phyloP scores from a whole-genome alignment of 768 basidiomycete species.

The Rubroboletus satanas region DNA sequence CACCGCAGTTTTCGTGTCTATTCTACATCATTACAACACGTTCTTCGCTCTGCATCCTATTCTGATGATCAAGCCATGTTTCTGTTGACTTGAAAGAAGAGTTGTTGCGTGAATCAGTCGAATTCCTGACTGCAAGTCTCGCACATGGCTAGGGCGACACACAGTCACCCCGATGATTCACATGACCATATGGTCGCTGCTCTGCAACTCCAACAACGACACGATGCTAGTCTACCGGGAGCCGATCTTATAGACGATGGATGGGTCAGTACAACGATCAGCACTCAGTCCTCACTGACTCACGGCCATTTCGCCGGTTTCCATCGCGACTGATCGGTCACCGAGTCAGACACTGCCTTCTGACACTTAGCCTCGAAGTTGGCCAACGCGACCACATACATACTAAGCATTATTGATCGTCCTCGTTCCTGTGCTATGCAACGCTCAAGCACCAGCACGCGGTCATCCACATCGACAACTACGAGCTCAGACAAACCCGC shows the following conservation, averaged over 20 bases:
- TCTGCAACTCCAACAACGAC: no score
- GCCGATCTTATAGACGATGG: not conserved
- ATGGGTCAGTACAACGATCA: not conserved
- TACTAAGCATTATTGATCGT: not conserved
- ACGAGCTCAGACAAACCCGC: constrained; percentile 36
- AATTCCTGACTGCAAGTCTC: no score
- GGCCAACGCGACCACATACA: not conserved
- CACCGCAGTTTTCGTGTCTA: constrained; percentile 1
- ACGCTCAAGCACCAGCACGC: constrained; percentile 31
- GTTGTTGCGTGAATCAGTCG: no score
- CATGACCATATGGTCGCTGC: not conserved
- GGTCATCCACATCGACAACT: constrained; percentile 21
- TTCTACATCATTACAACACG: not conserved
- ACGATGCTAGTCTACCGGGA: no score
- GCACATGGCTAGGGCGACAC: not conserved
- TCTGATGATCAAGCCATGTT: not conserved
- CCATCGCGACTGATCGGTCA: constrained; percentile 17
- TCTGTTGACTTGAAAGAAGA: not conserved
- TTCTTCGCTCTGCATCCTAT: constrained; percentile 5
- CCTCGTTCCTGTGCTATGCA: constrained; percentile 20
- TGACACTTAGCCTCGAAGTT: not conserved
- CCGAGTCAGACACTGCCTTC: not conserved
- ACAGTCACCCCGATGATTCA: not conserved
- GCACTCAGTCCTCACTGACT: not conserved
- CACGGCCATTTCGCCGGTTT: constrained; percentile 1